These are phyloP conservation scores for Mycena chlorophos DNA, from an alignment of 768 basidiomycete genomes.

Conservation along the genomic window DNA sequence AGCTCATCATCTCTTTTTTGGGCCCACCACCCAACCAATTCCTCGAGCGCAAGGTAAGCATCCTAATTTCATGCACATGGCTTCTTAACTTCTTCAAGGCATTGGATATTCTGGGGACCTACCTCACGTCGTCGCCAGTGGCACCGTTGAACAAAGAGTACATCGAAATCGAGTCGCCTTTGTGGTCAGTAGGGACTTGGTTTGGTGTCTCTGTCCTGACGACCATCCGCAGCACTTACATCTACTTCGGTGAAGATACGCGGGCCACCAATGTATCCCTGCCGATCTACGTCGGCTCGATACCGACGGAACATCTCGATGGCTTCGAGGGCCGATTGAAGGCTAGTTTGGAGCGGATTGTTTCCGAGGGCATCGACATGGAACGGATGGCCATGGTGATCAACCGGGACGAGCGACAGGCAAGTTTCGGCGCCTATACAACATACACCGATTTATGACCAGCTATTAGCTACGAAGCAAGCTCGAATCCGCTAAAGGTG, in stretches of 20 bases:
- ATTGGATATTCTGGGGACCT: conserved; percentile 80
- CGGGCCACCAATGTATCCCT: conserved; percentile 73
- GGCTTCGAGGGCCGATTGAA: conserved; percentile 68
- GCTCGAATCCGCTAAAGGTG: conserved; percentile 80
- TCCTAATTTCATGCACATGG: not conserved
- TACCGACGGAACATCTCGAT: conserved; percentile 80
- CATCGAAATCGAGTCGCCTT: conserved; percentile 85
- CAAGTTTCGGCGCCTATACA: conserved; percentile 32
- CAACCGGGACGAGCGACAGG: conserved; percentile 85
- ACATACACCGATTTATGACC: conserved; percentile 7
- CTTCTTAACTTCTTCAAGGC: conserved; percentile 48
- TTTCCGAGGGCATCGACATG: conserved; percentile 82
- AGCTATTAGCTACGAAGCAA: conserved; percentile 69
- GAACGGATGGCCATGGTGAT: conserved; percentile 85
- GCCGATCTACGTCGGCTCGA: conserved; percentile 76
- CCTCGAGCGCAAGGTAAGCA: conserved; percentile 65
- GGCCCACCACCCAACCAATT: conserved; percentile 76
- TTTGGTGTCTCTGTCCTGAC: conserved; percentile 3
- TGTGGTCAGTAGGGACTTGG: conserved; percentile 56
- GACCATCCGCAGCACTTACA: conserved; percentile 65
- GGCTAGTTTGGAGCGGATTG: conserved; percentile 67
- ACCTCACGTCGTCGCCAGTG: conserved; percentile 82
- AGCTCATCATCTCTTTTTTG: conserved; percentile 72
- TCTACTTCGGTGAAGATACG: conserved; percentile 79
- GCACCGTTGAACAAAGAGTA: conserved; percentile 89